phyloP scores from a whole-genome alignment of 306 rosid species.

The Castanopsis chinensis region DNA sequence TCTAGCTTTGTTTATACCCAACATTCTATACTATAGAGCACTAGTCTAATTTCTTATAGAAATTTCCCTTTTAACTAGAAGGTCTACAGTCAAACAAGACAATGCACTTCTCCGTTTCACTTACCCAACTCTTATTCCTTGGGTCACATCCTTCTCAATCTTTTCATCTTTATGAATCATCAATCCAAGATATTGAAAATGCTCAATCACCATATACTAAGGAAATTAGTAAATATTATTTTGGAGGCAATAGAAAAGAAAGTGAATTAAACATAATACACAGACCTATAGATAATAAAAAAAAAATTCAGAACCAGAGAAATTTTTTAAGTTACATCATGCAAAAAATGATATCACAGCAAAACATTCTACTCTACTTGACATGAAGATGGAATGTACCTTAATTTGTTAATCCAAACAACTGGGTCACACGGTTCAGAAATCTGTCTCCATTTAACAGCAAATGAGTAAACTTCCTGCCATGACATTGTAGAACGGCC shows the following conservation, averaged over 20 bases:
- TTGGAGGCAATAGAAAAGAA: background rate
- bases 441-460: constrained; percentile 93
- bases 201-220: too few relatives aligned
- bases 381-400: constrained; percentile 47
- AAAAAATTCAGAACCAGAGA: background rate
- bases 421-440: constrained; percentile 95
- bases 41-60: too few relatives aligned
- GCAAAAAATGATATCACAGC: constrained; percentile 7
- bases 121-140: too few relatives aligned
- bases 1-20: too few relatives aligned
- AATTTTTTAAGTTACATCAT: background rate
- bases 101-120: too few relatives aligned
- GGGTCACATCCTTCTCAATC: too few relatives aligned
- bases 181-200: too few relatives aligned
- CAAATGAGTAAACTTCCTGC: constrained; percentile 74
- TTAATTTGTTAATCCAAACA: constrained; percentile 89
- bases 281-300: background rate
- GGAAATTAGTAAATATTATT: background rate
- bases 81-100: too few relatives aligned
- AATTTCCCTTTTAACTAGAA: too few relatives aligned
- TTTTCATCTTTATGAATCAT: too few relatives aligned
- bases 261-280: background rate
- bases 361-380: constrained; percentile 6
- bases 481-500: constrained; percentile 62
- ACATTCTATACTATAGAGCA: too few relatives aligned